Percentiles rank a stretch among this genome's conserved stretches.
phyloP scores from a whole-genome alignment of 2,329 filamentous ascomycete species.

The Pseudohalonectria lignicola region DNA sequence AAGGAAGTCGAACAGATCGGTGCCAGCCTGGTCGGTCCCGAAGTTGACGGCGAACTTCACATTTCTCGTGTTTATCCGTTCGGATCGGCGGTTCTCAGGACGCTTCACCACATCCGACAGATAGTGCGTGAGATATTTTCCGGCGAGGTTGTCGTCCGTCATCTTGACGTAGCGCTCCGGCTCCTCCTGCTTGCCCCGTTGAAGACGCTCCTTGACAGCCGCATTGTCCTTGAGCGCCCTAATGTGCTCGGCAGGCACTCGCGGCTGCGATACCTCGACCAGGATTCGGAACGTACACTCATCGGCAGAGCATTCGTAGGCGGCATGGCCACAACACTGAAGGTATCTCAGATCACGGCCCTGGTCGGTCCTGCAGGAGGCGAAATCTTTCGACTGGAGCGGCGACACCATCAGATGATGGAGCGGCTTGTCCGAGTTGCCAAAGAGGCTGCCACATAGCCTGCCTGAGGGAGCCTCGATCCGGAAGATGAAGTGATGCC shows the following conservation, averaged over 20 bases:
- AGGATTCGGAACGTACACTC: slow-evolving; percentile 29
- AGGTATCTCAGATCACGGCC: slow-evolving; percentile 20
- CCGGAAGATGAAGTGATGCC: slow-evolving; percentile 20
- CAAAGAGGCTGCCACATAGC: slow-evolving; percentile 7
- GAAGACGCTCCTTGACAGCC: slow-evolving; percentile 28
- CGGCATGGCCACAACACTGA: slow-evolving; percentile 22
- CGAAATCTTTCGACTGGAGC: slow-evolving; percentile 3
- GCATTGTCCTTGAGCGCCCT: slow-evolving; percentile 31
- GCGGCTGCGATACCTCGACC: slow-evolving; percentile 38
- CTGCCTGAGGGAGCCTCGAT: slow-evolving; percentile 7
- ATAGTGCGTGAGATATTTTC: slow-evolving; percentile 21
- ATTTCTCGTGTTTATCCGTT: slow-evolving; percentile 42
- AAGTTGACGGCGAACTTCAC: slow-evolving; percentile 45
- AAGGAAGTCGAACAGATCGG: slow-evolving; percentile 34
- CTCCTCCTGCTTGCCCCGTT: slow-evolving; percentile 28
- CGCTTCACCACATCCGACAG: background rate
- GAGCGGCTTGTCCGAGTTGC: slow-evolving; percentile 7
- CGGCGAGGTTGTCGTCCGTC: slow-evolving; percentile 20
- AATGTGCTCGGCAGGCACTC: slow-evolving; percentile 30
- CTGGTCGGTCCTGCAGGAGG: background rate
- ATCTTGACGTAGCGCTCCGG: slow-evolving; percentile 35
- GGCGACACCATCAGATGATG: slow-evolving; percentile 13
- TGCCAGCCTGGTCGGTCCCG: slow-evolving; percentile 30
- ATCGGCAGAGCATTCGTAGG: slow-evolving; percentile 28
- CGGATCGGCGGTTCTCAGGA: slow-evolving; percentile 2